A percentile compares a stretch with the other conserved stretches of the same genome.
phyloP scores from a whole-genome alignment of 495 filamentous ascomycete genomes.

The Annulohypoxylon bovei region DNA sequence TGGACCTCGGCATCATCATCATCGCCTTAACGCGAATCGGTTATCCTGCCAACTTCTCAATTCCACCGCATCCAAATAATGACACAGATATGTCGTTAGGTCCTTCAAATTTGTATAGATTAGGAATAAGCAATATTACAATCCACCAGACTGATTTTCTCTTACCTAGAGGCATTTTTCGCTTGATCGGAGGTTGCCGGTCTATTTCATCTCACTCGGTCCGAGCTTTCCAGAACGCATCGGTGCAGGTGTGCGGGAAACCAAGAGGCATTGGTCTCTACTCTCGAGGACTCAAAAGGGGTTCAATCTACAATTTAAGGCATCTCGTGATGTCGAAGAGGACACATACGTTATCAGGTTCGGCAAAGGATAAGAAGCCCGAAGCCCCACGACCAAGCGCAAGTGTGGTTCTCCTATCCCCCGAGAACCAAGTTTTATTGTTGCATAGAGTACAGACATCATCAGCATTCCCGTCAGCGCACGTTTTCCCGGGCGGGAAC shows the following conservation, averaged over 20 bases:
- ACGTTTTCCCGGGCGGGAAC: conserved; percentile 97
- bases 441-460: conserved; percentile 86
- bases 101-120: not conserved
- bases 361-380: conserved; percentile 13
- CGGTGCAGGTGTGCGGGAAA: not conserved
- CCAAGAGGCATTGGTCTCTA: not conserved
- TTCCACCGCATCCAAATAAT: not conserved
- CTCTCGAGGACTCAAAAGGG: not conserved
- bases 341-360: conserved; percentile 1
- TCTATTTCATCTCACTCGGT: conserved; percentile 7
- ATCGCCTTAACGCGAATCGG: too few species aligned
- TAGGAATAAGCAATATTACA: not conserved
- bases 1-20: not conserved
- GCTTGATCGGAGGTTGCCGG: not conserved
- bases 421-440: conserved; percentile 84
- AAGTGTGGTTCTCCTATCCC: conserved; percentile 87
- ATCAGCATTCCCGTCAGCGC: conserved; percentile 85
- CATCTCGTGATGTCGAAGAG: not conserved
- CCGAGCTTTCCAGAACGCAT: not conserved
- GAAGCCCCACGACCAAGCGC: conserved; percentile 42
- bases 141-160: not conserved
- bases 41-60: not conserved
- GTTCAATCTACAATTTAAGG: not conserved
- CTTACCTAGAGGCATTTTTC: not conserved
- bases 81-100: not conserved